Conservation (phyloP, 306 rosid genomes). For the Trifolium dubium region DNA sequence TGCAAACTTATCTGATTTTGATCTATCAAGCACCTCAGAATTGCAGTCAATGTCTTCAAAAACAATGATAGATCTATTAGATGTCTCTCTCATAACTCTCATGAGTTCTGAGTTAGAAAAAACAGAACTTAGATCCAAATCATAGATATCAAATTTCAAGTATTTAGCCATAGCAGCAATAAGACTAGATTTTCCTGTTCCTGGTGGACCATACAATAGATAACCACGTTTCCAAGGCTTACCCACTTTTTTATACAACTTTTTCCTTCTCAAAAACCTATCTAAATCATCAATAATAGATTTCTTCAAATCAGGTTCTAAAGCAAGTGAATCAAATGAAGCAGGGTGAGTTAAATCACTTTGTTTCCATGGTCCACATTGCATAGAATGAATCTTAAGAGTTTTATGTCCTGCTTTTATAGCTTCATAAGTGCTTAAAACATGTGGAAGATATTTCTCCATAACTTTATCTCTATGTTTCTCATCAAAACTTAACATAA, state of each 20-base stretch:
- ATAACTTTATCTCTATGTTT: constrained; percentile 36
- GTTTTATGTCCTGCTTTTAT: constrained; percentile 36
- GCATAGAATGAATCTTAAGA: constrained; percentile 30
- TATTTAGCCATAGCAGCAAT: constrained; percentile 50
- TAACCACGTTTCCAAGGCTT: constrained; percentile 61
- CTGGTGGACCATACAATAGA: constrained; percentile 51
- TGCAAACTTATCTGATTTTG: not conserved
- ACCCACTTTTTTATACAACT: constrained; percentile 49
- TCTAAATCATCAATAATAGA: constrained; percentile 40
- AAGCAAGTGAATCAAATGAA: constrained; percentile 43
- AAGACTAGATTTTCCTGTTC: constrained; percentile 55
- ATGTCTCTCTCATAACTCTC: constrained; percentile 33
- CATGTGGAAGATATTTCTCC: constrained; percentile 34
- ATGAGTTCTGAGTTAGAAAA: constrained; percentile 37
- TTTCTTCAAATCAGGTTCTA: constrained; percentile 45
- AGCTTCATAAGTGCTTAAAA: constrained; percentile 9
- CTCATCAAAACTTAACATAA: constrained; percentile 39
- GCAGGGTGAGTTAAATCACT: constrained; percentile 47
- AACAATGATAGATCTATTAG: constrained; percentile 49
- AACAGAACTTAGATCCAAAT: constrained; percentile 48
- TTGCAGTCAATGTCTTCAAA: constrained; percentile 58
- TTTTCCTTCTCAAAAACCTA: constrained; percentile 50
- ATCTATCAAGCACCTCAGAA: constrained; percentile 40
- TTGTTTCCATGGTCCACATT: not conserved
- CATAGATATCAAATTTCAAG: constrained; percentile 51